phyloP scores from a whole-genome alignment of 2,329 filamentous ascomycete species.

The Chaetomiaceae sp. region DNA sequence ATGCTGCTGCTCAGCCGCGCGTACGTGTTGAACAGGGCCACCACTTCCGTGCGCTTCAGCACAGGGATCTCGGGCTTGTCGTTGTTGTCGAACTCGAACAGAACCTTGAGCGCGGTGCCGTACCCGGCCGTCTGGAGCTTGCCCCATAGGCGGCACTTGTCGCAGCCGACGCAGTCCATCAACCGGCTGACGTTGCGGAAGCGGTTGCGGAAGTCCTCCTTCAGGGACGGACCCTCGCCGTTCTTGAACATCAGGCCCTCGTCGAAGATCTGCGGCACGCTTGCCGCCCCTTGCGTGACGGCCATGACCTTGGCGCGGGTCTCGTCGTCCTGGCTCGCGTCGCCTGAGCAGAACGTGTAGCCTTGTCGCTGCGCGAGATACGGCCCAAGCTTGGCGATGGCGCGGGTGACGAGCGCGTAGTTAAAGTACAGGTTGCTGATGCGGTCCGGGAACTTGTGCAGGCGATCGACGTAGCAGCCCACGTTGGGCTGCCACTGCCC shows the following conservation, averaged over 20 bases:
- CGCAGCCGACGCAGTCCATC: conserved; percentile 98
- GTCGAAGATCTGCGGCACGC: conserved; percentile 78
- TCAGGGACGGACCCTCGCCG: conserved; percentile 67
- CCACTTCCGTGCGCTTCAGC: conserved; percentile 83
- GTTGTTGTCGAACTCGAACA: conserved; percentile 82
- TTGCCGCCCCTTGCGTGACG: conserved; percentile 64
- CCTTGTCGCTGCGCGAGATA: conserved; percentile 54
- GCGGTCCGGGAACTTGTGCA: conserved; percentile 79
- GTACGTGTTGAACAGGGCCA: conserved; percentile 91
- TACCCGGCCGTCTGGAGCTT: conserved; percentile 95
- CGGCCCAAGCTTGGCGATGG: conserved; percentile 81
- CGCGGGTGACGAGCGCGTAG: conserved; percentile 89
- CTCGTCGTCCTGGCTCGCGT: conserved; percentile 66
- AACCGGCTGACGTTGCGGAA: conserved; percentile 94
- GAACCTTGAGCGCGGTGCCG: conserved; percentile 86
- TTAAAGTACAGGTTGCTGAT: conserved; percentile 99
- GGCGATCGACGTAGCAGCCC: conserved; percentile 78
- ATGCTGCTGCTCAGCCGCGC: conserved; percentile 79
- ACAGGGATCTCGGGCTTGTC: conserved; percentile 50
- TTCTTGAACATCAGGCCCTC: conserved; percentile 92
- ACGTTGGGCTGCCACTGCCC: conserved; percentile 90
- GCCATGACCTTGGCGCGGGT: conserved; percentile 79
- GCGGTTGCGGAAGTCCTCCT: conserved; percentile 94
- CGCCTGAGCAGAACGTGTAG: conserved; percentile 91
- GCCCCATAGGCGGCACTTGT: conserved; percentile 97